phyloP scores from a whole-genome alignment of 768 basidiomycete species.

The Mycena amicta region DNA sequence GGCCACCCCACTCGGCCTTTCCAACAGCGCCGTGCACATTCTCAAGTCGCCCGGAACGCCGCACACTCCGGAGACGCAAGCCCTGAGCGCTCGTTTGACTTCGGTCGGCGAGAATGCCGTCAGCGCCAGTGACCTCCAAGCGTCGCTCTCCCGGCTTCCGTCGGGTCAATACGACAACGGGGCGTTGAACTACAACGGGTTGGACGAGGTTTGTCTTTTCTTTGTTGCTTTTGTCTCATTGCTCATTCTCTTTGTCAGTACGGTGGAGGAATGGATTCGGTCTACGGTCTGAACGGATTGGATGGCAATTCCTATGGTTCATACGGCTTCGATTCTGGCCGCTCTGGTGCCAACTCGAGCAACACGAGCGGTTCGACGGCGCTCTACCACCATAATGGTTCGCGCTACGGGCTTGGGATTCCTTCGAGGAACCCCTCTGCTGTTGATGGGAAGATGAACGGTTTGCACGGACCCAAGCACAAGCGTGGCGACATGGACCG shows the following conservation, averaged over 20 bases:
- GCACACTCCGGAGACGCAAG: slow-evolving; percentile 60
- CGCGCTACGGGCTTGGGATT: slow-evolving; percentile 73
- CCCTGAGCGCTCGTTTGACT: slow-evolving; percentile 62
- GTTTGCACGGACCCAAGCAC: slow-evolving; percentile 90
- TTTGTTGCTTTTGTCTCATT: slow-evolving; percentile 18
- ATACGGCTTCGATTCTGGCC: slow-evolving; percentile 59
- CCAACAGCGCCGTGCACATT: slow-evolving; percentile 50
- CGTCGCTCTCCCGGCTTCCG: slow-evolving; percentile 71
- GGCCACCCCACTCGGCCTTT: slow-evolving; percentile 72
- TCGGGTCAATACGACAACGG: slow-evolving; percentile 60
- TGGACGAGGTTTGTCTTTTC: slow-evolving; percentile 49
- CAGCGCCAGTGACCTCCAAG: slow-evolving; percentile 60
- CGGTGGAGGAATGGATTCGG: slow-evolving; percentile 48
- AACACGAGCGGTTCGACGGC: slow-evolving; percentile 68
- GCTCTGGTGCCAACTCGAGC: slow-evolving; percentile 37
- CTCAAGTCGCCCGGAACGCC: slow-evolving; percentile 74
- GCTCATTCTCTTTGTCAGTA: slow-evolving; percentile 43
- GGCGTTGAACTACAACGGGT: slow-evolving; percentile 55
- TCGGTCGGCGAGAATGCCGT: slow-evolving; percentile 54
- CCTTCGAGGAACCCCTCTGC: slow-evolving; percentile 52
- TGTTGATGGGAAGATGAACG: slow-evolving; percentile 83
- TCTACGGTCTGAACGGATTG: slow-evolving; percentile 52
- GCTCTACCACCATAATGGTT: slow-evolving; percentile 74
- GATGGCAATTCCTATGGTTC: slow-evolving; percentile 57
- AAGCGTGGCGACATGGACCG: slow-evolving; percentile 93